These are phyloP conservation scores for Neonectria faginata DNA, from an alignment of 2,329 filamentous ascomycete genomes.

Conservation along the genomic window DNA sequence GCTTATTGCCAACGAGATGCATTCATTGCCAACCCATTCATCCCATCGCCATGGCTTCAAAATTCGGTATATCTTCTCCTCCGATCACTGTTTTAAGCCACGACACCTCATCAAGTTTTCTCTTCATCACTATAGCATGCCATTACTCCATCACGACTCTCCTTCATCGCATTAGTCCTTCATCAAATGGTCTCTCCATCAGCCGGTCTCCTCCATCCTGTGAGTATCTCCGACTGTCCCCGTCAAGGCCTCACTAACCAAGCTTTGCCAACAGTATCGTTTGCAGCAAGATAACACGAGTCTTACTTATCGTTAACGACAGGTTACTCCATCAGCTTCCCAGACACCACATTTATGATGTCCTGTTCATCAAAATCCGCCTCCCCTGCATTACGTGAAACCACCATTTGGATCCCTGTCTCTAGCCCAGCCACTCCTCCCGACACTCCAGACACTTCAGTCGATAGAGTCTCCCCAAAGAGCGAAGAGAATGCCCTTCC, in stretches of 20 bases:
- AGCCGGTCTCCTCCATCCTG: neutral
- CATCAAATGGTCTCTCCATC: neutral
- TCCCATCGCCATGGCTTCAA: neutral
- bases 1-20: neutral
- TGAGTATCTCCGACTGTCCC: neutral
- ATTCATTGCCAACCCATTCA: neutral
- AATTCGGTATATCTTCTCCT: neutral
- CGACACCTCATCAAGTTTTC: neutral
- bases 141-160: neutral
- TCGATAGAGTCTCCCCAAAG: conserved; percentile 23
- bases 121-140: neutral
- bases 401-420: conserved; percentile 10
- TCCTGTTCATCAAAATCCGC: neutral
- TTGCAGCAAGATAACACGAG: neutral
- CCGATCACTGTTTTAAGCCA: neutral
- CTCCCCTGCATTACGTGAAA: neutral
- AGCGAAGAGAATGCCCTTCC: conserved; percentile 7
- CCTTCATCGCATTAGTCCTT: neutral
- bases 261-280: neutral
- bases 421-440: conserved; percentile 34
- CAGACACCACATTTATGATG: neutral
- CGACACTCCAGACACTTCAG: conserved; percentile 42
- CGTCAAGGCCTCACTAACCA: neutral
- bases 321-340: neutral
- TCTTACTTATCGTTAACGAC: too few species aligned